Evolutionary conservation across 495 filamentous ascomycete genomes (phyloP).

Genomic region (Xylaria sp.): DNA sequence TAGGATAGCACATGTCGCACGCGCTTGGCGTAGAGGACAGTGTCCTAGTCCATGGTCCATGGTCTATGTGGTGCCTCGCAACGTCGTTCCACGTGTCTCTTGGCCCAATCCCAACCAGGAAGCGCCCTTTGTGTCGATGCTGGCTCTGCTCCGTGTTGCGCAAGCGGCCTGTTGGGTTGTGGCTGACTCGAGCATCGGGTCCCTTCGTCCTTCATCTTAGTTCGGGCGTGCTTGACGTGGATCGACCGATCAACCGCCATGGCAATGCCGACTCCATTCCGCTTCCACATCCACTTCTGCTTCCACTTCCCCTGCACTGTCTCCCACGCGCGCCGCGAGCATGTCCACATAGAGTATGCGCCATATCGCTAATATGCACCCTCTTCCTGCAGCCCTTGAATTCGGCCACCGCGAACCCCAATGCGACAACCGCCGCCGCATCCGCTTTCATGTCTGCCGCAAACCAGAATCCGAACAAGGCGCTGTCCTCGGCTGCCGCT

Average conservation of each 20-base stretch:
- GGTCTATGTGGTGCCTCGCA: background rate
- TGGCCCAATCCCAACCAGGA: background rate
- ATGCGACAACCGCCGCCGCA: conserved; percentile 76
- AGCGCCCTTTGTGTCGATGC: background rate
- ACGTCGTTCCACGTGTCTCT: background rate
- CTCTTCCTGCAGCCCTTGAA: conserved; percentile 59
- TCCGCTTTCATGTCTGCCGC: conserved; percentile 77
- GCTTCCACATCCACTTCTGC: no score
- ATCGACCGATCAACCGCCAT: background rate
- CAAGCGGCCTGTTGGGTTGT: background rate
- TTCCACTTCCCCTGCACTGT: background rate
- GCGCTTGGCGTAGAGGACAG: background rate
- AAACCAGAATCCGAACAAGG: conserved; percentile 58
- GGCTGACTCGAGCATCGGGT: background rate
- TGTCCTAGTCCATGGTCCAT: background rate
- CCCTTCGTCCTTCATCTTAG: background rate
- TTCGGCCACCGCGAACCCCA: conserved; percentile 67
- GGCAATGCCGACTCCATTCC: background rate
- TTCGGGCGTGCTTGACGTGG: background rate
- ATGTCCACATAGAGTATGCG: background rate
- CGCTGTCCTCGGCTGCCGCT: conserved; percentile 83
- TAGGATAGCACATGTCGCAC: background rate
- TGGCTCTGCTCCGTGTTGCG: background rate
- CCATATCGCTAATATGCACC: conserved; percentile 27
- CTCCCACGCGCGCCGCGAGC: background rate